Conservation (phyloP, 2,329 filamentous ascomycete genomes). For the Talaromyces sp. region DNA sequence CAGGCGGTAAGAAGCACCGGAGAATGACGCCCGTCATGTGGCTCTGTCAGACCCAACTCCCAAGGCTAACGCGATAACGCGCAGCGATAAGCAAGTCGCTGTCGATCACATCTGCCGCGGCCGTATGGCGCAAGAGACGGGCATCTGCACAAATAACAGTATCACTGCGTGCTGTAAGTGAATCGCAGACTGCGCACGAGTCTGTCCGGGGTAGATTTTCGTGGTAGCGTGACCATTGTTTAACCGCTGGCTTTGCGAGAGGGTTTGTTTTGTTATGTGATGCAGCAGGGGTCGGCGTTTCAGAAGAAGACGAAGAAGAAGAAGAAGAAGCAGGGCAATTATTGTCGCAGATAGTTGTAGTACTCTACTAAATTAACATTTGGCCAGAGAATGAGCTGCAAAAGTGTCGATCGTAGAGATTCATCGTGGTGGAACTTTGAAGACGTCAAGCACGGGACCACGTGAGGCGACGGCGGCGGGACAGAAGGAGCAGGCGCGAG, state of each 20-base stretch:
- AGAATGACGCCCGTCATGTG: constrained; percentile 29
- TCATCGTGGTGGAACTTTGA: no score
- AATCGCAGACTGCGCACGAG: neutral
- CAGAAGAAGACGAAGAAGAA: neutral
- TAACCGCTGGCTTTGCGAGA: neutral
- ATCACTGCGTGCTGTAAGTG: neutral
- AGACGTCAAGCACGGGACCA: neutral
- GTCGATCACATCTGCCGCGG: neutral
- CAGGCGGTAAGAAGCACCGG: constrained; percentile 8
- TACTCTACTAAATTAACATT: neutral
- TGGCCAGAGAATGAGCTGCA: neutral
- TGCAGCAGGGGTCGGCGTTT: neutral
- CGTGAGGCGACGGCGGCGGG: neutral
- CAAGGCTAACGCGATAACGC: neutral
- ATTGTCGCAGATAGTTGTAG: neutral
- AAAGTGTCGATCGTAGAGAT: neutral
- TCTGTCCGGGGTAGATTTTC: neutral
- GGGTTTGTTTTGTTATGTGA: no score
- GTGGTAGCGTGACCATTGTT: neutral
- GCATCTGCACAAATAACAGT: neutral
- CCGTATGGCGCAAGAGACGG: neutral
- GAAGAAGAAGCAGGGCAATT: neutral
- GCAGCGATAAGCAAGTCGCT: neutral
- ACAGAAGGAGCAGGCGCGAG: neutral
- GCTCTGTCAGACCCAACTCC: constrained; percentile 10